Conservation (phyloP, 2,329 filamentous ascomycete genomes). For the Scytalidium sp. region DNA sequence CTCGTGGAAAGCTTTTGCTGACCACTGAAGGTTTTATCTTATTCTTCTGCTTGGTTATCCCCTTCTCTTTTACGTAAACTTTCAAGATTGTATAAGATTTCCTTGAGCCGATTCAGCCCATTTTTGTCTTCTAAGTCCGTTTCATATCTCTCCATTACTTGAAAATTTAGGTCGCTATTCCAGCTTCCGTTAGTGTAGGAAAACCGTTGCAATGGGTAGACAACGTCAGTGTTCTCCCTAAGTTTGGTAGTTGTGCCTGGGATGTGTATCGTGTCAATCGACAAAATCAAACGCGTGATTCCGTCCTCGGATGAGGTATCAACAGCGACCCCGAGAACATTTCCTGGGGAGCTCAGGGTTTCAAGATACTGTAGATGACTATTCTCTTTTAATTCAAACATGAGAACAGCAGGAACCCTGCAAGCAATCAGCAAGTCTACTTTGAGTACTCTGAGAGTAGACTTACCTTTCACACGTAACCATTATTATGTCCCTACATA, state of each 20-base stretch:
- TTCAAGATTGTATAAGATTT: constrained; percentile 33
- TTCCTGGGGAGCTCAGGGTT: constrained; percentile 58
- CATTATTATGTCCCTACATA: constrained; percentile 41
- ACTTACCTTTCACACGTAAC: constrained; percentile 56
- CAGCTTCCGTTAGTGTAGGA: constrained; percentile 6
- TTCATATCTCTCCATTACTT: constrained; percentile 2
- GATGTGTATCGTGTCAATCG: constrained; percentile 51
- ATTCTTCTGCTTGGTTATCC: constrained; percentile 9
- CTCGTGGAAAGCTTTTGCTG: background rate
- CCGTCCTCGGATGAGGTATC: constrained; percentile 18
- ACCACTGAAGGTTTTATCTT: background rate
- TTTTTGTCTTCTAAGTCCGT: constrained; percentile 22
- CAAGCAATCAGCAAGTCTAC: constrained; percentile 9
- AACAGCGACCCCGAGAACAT: constrained; percentile 40
- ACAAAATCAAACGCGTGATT: constrained; percentile 38
- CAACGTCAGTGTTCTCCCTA: constrained; percentile 13
- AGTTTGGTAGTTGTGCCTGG: constrained; percentile 43
- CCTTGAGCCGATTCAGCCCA: constrained; percentile 30
- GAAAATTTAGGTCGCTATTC: background rate
- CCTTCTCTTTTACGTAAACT: constrained; percentile 30
- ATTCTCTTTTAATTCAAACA: constrained; percentile 52
- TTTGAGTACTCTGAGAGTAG: background rate
- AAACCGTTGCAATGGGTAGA: constrained; percentile 11
- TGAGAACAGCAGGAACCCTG: constrained; percentile 62
- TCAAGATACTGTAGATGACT: constrained; percentile 47